Percentiles rank a stretch among this genome's conserved stretches.
phyloP scores from a whole-genome alignment of 129 eudicot species.

The Heracleum sosnowskyi region DNA sequence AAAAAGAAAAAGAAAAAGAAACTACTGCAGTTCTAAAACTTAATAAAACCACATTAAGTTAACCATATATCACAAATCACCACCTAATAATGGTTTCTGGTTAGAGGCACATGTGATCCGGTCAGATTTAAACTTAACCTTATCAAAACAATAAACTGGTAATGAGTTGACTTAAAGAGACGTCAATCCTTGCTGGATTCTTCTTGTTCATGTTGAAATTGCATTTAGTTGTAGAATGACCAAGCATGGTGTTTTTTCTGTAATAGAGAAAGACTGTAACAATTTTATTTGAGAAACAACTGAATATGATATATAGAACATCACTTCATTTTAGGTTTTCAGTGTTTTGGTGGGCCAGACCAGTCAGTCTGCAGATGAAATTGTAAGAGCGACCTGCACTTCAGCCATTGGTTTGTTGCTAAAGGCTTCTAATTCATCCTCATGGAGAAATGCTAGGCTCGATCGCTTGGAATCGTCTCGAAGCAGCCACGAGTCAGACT shows the following conservation, averaged over 20 bases:
- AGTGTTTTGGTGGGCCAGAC: constrained; percentile 74
- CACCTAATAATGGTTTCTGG: not conserved
- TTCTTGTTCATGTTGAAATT: not conserved
- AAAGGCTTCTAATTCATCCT: constrained; percentile 51
- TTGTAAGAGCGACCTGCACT: constrained; percentile 82
- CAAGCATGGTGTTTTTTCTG: not conserved
- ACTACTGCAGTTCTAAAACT: not conserved
- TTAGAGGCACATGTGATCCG: not conserved
- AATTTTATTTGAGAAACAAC: not conserved
- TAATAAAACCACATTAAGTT: not conserved
- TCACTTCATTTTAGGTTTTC: constrained; percentile 45
- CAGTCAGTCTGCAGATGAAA: constrained; percentile 70
- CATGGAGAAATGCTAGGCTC: constrained; percentile 75
- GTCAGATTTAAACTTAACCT: not conserved
- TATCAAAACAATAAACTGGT: not conserved
- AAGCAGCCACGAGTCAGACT: constrained; percentile 44
- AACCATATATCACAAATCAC: not conserved
- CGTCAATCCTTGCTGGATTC: not conserved
- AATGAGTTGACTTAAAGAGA: not conserved
- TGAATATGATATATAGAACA: not conserved
- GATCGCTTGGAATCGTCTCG: constrained; percentile 43
- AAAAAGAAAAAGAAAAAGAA: not conserved
- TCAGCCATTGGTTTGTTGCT: constrained; percentile 72
- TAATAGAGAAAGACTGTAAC: not conserved
- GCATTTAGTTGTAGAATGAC: not conserved